These are phyloP conservation scores for Dryadomyces quercivorus DNA, from an alignment of 2,329 filamentous ascomycete genomes.

Conservation along the genomic window DNA sequence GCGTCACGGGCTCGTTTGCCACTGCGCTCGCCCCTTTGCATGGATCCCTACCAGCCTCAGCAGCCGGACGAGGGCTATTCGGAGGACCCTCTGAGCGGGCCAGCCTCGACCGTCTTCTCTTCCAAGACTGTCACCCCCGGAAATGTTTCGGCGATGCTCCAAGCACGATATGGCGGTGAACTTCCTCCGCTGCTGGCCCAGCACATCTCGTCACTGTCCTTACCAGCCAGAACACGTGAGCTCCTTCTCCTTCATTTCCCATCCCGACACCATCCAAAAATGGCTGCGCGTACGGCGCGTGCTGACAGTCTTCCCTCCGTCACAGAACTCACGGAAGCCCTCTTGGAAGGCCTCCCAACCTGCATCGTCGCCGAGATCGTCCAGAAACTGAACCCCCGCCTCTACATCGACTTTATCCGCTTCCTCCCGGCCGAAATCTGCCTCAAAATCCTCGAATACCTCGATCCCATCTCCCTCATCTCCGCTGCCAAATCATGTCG, in stretches of 20 bases:
- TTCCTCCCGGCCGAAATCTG: slow-evolving; percentile 85
- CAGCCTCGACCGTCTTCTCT: slow-evolving; percentile 19
- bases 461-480: slow-evolving; percentile 70
- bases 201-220: slow-evolving; percentile 36
- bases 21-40: background rate
- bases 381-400: slow-evolving; percentile 63
- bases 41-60: slow-evolving; percentile 19
- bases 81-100: slow-evolving; percentile 49
- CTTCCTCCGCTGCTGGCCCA: slow-evolving; percentile 37
- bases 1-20: background rate
- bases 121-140: slow-evolving; percentile 15
- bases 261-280: background rate
- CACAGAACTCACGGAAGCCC: slow-evolving; percentile 66
- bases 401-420: slow-evolving; percentile 85
- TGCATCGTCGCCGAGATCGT: slow-evolving; percentile 71
- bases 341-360: slow-evolving; percentile 68
- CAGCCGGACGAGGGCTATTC: slow-evolving; percentile 80
- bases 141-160: slow-evolving; percentile 13
- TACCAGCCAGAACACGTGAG: slow-evolving; percentile 7
- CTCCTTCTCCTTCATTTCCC: background rate
- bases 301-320: background rate
- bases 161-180: slow-evolving; percentile 27
- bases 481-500: slow-evolving; percentile 68
- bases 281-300: background rate
- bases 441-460: slow-evolving; percentile 74